Evolutionary conservation across 192 early-diverging fungal genomes (phyloP).

Genomic region (Allomyces macrogynus): DNA sequence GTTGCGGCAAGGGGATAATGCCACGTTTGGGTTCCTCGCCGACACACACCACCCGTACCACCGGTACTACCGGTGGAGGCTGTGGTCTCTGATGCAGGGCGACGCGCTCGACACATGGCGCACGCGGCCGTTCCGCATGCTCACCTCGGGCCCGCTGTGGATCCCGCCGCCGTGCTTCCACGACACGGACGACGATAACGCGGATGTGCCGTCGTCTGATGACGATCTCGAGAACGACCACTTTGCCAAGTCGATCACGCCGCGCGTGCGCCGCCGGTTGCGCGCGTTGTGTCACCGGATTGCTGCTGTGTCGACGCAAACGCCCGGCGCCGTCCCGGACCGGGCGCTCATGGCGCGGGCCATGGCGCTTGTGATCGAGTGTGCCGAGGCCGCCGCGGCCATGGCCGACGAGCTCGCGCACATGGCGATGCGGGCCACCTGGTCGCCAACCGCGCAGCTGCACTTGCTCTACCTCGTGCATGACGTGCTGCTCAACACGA

Average conservation of each 20-base stretch:
- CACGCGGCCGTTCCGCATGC: conserved; percentile 67
- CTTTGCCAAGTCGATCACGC: conserved; percentile 2
- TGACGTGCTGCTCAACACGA: conserved; percentile 76
- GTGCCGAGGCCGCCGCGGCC: conserved; percentile 55
- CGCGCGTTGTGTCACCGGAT: conserved; percentile 22
- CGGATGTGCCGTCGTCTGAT: conserved; percentile 9
- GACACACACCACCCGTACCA: conserved; percentile 54
- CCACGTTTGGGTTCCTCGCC: conserved; percentile 49
- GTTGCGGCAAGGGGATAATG: conserved; percentile 36
- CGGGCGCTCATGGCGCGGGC: conserved; percentile 41
- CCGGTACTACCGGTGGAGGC: conserved; percentile 77
- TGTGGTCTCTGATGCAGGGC: conserved; percentile 71
- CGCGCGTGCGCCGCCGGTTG: conserved; percentile 18
- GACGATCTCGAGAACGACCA: conserved; percentile 22
- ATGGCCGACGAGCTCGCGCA: conserved; percentile 44
- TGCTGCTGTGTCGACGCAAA: conserved; percentile 20
- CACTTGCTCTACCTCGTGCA: conserved; percentile 64
- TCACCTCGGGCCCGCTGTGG: conserved; percentile 61
- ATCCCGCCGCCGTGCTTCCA: conserved; percentile 56
- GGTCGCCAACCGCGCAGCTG: conserved; percentile 41
- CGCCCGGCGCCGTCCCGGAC: conserved; percentile 21
- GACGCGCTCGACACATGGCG: conserved; percentile 55
- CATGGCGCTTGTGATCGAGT: conserved; percentile 69
- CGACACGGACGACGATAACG: conserved; percentile 32
- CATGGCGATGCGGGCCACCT: conserved; percentile 30